A percentile compares a stretch with the other conserved stretches of the same genome.
Conservation (phyloP, 192 early-diverging fungal genomes). For the Mortierella antarctica region DNA sequence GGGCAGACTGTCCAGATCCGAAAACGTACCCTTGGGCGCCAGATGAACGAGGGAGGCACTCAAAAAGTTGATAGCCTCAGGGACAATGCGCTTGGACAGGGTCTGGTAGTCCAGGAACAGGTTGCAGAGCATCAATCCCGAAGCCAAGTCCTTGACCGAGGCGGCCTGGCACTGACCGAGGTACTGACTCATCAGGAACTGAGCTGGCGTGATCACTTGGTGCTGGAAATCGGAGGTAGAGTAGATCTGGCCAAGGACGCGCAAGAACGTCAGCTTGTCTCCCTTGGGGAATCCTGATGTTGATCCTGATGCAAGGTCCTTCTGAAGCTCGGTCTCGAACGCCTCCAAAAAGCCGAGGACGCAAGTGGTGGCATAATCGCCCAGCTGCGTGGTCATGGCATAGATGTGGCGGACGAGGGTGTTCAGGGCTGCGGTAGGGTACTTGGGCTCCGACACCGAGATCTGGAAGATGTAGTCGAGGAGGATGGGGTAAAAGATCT, state of each 20-base stretch:
- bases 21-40: constrained; percentile 55
- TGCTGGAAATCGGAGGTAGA: constrained; percentile 95
- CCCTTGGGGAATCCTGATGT: constrained; percentile 58
- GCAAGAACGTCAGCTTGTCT: constrained; percentile 74
- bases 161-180: constrained; percentile 72
- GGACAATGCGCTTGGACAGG: constrained; percentile 79
- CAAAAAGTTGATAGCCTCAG: constrained; percentile 80
- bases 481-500: constrained; percentile 71
- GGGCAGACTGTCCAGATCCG: constrained; percentile 26
- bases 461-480: constrained; percentile 77
- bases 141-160: constrained; percentile 68
- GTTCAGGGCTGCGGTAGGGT: constrained; percentile 61
- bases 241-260: constrained; percentile 80
- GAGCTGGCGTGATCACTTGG: constrained; percentile 85
- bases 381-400: constrained; percentile 70
- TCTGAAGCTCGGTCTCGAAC: constrained; percentile 61
- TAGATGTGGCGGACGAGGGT: constrained; percentile 70
- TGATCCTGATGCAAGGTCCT: constrained; percentile 29
- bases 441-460: constrained; percentile 66
- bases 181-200: constrained; percentile 83
- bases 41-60: constrained; percentile 53
- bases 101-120: constrained; percentile 71
- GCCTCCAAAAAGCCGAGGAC: constrained; percentile 64
- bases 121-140: constrained; percentile 84
- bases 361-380: constrained; percentile 66